These are phyloP conservation scores for Coemansia sp. DNA, from an alignment of 192 early-diverging fungal species.

Conservation along the genomic window DNA sequence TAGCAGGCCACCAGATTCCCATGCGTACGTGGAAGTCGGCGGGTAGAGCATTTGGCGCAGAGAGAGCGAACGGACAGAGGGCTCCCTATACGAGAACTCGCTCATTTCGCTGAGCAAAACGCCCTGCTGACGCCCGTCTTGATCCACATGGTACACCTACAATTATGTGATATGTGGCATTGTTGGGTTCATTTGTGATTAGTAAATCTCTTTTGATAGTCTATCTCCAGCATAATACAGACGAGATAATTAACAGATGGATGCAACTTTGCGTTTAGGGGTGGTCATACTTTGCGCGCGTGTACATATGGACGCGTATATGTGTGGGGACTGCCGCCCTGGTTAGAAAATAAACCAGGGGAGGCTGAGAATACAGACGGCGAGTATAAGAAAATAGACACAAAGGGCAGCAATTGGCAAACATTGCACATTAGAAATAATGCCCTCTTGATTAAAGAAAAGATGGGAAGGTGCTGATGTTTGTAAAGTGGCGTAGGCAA, in stretches of 20 bases:
- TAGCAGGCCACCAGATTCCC: constrained; percentile 79
- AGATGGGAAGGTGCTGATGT: background rate
- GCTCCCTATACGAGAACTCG: constrained; percentile 72
- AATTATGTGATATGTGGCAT: background rate
- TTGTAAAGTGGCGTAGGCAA: background rate
- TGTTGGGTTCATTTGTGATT: background rate
- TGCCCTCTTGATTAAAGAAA: background rate
- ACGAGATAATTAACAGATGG: constrained; percentile 1
- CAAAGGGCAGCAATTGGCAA: too few relatives aligned
- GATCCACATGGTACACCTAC: constrained; percentile 73
- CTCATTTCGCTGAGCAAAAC: constrained; percentile 84
- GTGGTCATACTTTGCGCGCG: background rate
- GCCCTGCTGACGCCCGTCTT: constrained; percentile 70
- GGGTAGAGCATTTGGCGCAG: constrained; percentile 53
- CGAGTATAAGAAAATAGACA: too few relatives aligned
- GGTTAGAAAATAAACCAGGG: too few relatives aligned
- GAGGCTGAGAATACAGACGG: too few relatives aligned
- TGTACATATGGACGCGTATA: too few relatives aligned
- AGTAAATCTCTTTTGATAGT: background rate
- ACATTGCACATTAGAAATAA: background rate
- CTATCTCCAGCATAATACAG: background rate
- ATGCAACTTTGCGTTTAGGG: background rate
- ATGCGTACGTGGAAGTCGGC: constrained; percentile 65
- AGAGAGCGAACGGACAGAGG: constrained; percentile 57
- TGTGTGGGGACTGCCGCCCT: too few relatives aligned